Evolutionary conservation across 306 rosid genomes (phyloP), one percentile per base, ranked within the genome.

Genomic region (Citrullus colocynthis): DNA sequence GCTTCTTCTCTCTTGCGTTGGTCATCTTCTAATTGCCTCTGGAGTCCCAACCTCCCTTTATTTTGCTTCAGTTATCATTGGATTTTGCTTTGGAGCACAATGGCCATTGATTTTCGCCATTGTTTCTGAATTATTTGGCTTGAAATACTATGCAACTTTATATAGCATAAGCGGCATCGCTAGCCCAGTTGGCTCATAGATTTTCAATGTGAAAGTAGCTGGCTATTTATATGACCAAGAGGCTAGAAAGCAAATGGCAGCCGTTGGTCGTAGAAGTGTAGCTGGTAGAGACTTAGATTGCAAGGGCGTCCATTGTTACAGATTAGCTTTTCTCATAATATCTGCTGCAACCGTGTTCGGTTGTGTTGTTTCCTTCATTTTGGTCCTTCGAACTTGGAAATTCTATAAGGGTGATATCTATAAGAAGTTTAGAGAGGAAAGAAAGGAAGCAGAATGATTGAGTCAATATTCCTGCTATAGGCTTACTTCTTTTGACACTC

Each of bases 91-190:
- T 66, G 74, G 74, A 39, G 74, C 74, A 41, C 75, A 44, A 44
- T 69, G 75, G 75, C 75, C 75, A 6, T 44, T 69, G 75, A 69
- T 69, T 69, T 69, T 69, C n/a, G 75, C 75, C 36, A 69, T 69
- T 41, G 75, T 69, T n/a, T 69, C 75, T 41, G 75, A 69, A 69
- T 20, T 69, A 69, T 69, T 69, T 44, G 75, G 75, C n/a, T 48
- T 69, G 56, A 69, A 69, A 44, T 69, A 44, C 55, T 69, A 69
- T 69, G 75, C 75, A 44, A 69, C 75, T 69, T 69, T 69, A 18
- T 69, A 69, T 48, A 69, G 75, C 56, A 69, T 69, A 20, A 69
- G 75, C 13, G 75, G 75, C 21, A 69, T 69, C 5, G 56, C 75
- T 20, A 69, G 75, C 56, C 75, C 75, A 44, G 37, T 69, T 69